Base-by-base conservation (phyloP, 2,329 filamentous ascomycete species). In the Colletotrichum cuscutae region DNA sequence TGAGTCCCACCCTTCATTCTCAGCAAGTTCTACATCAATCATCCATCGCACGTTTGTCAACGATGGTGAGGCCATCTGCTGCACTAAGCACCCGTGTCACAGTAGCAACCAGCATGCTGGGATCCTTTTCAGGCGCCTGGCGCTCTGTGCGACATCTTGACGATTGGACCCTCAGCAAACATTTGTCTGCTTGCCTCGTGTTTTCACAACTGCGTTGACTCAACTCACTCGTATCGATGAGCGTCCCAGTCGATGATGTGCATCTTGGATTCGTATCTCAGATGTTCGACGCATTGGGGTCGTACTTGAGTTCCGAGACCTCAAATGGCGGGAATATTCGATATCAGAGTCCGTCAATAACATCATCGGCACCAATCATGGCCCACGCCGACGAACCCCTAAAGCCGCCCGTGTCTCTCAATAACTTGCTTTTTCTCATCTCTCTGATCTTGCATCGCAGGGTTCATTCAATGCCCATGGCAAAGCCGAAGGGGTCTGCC, bases 121-220 rank as follows among this genome's bases (percentile, higher is more conserved):
- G 13, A 56, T 6, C 32, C 5, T 65, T 46, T 56, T 65, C 32
- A 56, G 52, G 52, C 24, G 52, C 26, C 62, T 42, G 22, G 15
- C 62, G 62, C 62, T 32, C 62, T 56, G 62, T 65, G 62, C 52
- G 12, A 65, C 62, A 46, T 53, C 15, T n/a, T 28, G 9, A 24
- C 46, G 15, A 24, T 65, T 19, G 22, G 37, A 42, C 37, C 24
- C 53, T 42, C 32, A 65, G 28, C 49, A 65, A 28, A 56, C 30
- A 24, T 12, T 49, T 49, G 19, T 22, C 30, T n/a, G 13, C 37
- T 49, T n/a, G 24, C 19, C 15, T 28, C 24, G 15, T 56, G 53
- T 56, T 56, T 28, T 28, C n/a, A 22, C 5, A 22, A 13, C 22
- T 26, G 12, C 35, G 8, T 13, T 49, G 37, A 11, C 22, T 28